Conservation (phyloP, 805 yeast genomes). For the Metschnikowia matae region DNA sequence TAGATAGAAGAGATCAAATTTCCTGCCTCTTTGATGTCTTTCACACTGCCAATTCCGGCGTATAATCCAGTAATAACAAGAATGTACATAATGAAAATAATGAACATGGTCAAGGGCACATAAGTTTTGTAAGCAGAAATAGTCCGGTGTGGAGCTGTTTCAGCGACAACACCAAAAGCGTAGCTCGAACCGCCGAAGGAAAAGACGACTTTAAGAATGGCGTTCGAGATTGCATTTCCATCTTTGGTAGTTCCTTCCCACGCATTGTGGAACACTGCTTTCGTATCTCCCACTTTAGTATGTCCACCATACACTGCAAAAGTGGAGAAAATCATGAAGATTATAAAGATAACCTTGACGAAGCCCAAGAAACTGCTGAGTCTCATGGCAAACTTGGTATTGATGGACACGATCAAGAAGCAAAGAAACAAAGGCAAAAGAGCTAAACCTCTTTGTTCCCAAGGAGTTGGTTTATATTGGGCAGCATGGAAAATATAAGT, state of each 20-base stretch:
- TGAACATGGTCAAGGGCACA: conserved; percentile 30
- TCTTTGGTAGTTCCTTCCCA: conserved; percentile 39
- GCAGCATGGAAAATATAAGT: conserved; percentile 32
- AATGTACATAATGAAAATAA: conserved; percentile 30
- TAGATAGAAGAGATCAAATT: conserved; percentile 27
- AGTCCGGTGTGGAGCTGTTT: conserved; percentile 24
- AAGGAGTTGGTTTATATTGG: conserved; percentile 23
- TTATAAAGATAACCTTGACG: conserved; percentile 29
- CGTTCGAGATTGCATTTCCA: conserved; percentile 40
- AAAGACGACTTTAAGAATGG: conserved; percentile 43
- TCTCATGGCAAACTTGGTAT: conserved; percentile 27
- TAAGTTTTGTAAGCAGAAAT: conserved; percentile 23
- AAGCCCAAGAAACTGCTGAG: conserved; percentile 32
- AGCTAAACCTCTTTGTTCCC: conserved; percentile 37
- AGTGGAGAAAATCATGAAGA: conserved; percentile 33
- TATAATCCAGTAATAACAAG: conserved; percentile 32
- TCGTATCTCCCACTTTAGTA: conserved; percentile 30
- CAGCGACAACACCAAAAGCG: conserved; percentile 36
- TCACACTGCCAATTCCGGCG: conserved; percentile 24
- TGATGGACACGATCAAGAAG: conserved; percentile 20
- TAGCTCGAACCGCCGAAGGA: conserved; percentile 41
- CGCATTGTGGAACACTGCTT: conserved; percentile 32
- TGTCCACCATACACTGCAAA: conserved; percentile 35
- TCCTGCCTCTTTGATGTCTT: conserved; percentile 27
- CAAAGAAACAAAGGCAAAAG: conserved; percentile 27